Conservation (phyloP, 331 rosid species). For the Rhamnella rubrinervis region DNA sequence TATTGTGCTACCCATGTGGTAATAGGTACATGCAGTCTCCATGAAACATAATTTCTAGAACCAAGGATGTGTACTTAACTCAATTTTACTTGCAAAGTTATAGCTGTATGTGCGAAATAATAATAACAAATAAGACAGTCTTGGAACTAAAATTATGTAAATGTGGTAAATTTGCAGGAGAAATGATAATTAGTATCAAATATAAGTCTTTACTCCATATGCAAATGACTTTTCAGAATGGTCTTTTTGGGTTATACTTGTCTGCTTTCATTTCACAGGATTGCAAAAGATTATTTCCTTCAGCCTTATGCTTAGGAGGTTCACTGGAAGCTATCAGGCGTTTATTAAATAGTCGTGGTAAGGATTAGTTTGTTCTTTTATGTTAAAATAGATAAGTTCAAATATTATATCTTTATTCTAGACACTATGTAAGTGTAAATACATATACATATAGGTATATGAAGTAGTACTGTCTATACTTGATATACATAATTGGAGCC, state of each 20-base stretch:
- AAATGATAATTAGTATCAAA: neutral
- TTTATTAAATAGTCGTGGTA: constrained; percentile 58
- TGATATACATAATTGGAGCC: no score
- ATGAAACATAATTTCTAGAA: no score
- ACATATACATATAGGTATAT: no score
- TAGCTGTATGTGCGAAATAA: no score
- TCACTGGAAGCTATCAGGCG: constrained; percentile 64
- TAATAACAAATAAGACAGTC: no score
- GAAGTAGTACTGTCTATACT: no score
- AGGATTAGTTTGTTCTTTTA: neutral
- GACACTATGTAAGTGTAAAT: neutral
- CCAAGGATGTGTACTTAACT: no score
- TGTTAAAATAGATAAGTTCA: neutral
- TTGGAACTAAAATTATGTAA: no score
- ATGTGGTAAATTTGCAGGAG: no score
- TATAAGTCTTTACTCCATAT: neutral
- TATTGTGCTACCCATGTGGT: no score
- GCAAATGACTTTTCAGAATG: neutral
- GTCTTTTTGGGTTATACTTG: neutral
- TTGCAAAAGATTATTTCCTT: constrained; percentile 79
- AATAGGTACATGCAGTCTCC: no score
- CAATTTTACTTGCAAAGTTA: no score
- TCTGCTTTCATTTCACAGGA: constrained; percentile 44
- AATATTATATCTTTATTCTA: neutral
- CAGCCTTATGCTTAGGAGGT: constrained; percentile 90